phyloP scores from a whole-genome alignment of 352 stramenopile genomes.

The Phytophthora aleatoria region DNA sequence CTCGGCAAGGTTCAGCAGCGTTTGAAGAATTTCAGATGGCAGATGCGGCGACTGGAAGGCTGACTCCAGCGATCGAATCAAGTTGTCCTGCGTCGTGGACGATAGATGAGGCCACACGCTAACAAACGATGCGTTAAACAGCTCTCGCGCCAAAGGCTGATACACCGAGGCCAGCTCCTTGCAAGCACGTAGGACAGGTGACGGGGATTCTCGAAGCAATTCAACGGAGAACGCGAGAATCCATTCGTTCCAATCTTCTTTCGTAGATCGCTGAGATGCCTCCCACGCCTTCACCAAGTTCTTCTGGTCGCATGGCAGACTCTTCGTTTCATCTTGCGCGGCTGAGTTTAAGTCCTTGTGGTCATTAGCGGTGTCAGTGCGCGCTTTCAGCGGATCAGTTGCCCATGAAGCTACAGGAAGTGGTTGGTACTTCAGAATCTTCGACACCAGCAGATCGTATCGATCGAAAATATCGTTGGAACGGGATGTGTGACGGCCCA shows the following conservation, averaged over 20 bases:
- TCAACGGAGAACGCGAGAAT: slow-evolving; percentile 97
- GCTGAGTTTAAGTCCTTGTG: slow-evolving; percentile 42
- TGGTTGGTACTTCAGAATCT: slow-evolving; percentile 88
- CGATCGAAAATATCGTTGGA: slow-evolving; percentile 88
- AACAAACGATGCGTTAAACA: slow-evolving; percentile 99
- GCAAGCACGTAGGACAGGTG: slow-evolving; percentile 93
- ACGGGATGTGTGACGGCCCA: slow-evolving; percentile 70
- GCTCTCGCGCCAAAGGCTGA: slow-evolving; percentile 96
- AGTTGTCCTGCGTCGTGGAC: slow-evolving; percentile 88
- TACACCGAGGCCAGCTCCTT: slow-evolving; percentile 97
- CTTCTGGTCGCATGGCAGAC: slow-evolving; percentile 78
- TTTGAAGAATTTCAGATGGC: slow-evolving; percentile 98
- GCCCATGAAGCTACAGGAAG: slow-evolving; percentile 84
- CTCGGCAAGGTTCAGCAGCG: slow-evolving; percentile 98
- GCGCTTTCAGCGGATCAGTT: slow-evolving; percentile 69
- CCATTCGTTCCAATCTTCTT: slow-evolving; percentile 99
- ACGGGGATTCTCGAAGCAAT: slow-evolving; percentile 97
- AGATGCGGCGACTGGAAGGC: slow-evolving; percentile 93
- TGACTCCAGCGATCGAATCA: slow-evolving; percentile 95
- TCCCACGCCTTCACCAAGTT: slow-evolving; percentile 90
- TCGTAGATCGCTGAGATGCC: slow-evolving; percentile 80
- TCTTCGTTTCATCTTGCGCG: slow-evolving; percentile 71
- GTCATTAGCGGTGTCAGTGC: slow-evolving; percentile 38
- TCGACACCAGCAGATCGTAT: slow-evolving; percentile 87
- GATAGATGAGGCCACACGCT: slow-evolving; percentile 98